Conservation (phyloP, 495 filamentous ascomycete genomes). For the Apiosordaria backusii region DNA sequence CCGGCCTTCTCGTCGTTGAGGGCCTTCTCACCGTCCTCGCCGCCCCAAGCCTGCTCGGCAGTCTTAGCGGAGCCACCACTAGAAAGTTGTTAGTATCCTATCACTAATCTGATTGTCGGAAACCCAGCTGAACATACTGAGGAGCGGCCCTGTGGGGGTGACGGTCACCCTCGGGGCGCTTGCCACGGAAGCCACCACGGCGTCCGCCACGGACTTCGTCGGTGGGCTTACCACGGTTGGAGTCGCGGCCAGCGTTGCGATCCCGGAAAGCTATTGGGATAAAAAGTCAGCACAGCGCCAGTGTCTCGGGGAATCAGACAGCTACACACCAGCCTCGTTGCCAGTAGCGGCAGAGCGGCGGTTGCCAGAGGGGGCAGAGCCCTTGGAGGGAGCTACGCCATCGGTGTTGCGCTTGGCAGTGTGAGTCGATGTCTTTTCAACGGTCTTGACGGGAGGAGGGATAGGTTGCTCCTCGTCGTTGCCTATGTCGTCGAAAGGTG, state of each 20-base stretch:
- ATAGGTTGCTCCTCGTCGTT: conserved; percentile 83
- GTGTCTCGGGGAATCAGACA: conserved; percentile 4
- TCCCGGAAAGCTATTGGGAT: conserved; percentile 74
- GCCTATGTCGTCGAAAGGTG: conserved; percentile 49
- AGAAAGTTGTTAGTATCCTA: conserved; percentile 20
- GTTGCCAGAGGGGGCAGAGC: conserved; percentile 39
- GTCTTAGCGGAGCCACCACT: conserved; percentile 87
- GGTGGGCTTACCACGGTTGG: conserved; percentile 77
- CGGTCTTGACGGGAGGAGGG: conserved; percentile 75
- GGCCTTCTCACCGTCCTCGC: conserved; percentile 70
- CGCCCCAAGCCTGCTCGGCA: conserved; percentile 86
- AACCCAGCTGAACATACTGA: conserved; percentile 51
- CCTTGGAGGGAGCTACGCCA: conserved; percentile 61
- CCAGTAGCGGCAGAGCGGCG: conserved; percentile 58
- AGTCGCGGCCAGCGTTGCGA: conserved; percentile 72
- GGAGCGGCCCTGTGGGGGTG: conserved; percentile 71
- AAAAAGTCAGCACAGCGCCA: conserved; percentile 14
- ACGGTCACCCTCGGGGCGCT: conserved; percentile 65
- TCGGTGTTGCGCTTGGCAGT: conserved; percentile 86
- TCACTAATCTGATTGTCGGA: not conserved
- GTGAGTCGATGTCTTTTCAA: conserved; percentile 77
- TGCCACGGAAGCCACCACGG: conserved; percentile 49
- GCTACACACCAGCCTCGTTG: conserved; percentile 71
- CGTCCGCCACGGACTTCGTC: conserved; percentile 62
- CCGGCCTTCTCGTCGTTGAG: conserved; percentile 85